Base-by-base conservation (phyloP, 2,329 filamentous ascomycete species). In the Sporothrix protearum region DNA sequence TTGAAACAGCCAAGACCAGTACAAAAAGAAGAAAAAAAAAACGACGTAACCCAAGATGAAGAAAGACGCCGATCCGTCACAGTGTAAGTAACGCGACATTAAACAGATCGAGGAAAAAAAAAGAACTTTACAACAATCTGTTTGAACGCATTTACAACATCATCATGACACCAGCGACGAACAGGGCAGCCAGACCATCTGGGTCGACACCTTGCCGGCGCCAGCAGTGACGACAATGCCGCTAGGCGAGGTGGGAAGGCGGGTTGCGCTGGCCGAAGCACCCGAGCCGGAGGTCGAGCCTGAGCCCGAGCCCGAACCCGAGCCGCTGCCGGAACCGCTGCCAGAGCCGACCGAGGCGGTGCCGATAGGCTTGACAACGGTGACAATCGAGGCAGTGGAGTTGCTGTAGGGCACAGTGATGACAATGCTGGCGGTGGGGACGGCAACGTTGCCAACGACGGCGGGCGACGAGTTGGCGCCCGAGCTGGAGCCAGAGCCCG, bases 221-320 rank as follows among this genome's bases (percentile, higher is more conserved):
- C 71, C 72, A n/a, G 72, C 73, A 39, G 73, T 74, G 16, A 75
- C 73, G 10, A 70, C 66, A 16, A 14, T 7, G n/a, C 47, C 30
- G 64, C 51, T 71, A 14, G 63, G 64, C 28, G 70, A 59, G 10
- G 67, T 51, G 19, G 67, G 57, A 14, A 69, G 33, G 59, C 47
- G 57, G 9, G 67, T 47, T 36, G 39, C 39, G 42, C 63, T 53
- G 39, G 49, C 71, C 8, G 57, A 67, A 10, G 64, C 28, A 9
- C 30, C 57, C 30, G 57, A 10, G 16, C 30, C 55, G 22, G 33
- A 19, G 16, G 14, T 16, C 2, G 45, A 47, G 49, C 45, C 45
- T 14, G 42, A 19, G 28, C 63, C 63, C 1, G 14, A n/a, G 36
- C 42, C 63, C 7, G 42, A 19, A 25, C 63, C 59, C 4, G n/a